A percentile compares a stretch with the other conserved stretches of the same genome.
Conservation (phyloP, 2,329 filamentous ascomycete genomes). For the Ascochyta fabae region DNA sequence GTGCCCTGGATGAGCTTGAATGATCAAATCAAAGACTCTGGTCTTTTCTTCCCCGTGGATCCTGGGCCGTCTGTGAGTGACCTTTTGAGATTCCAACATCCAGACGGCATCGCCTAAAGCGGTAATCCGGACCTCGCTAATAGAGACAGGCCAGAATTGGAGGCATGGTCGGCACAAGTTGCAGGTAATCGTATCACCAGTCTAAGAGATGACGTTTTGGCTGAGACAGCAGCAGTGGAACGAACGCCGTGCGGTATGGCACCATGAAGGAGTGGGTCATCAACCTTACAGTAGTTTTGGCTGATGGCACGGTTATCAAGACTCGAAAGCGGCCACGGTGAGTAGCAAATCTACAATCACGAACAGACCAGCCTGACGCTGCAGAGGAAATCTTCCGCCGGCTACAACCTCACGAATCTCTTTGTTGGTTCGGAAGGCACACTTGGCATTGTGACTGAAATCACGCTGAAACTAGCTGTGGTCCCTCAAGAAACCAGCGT, state of each 20-base stretch:
- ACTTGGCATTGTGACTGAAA: slow-evolving; percentile 80
- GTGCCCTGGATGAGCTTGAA: slow-evolving; percentile 94
- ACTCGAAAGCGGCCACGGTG: slow-evolving; percentile 74
- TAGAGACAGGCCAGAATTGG: slow-evolving; percentile 70
- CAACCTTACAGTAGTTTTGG: slow-evolving; percentile 79
- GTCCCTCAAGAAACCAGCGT: slow-evolving; percentile 78
- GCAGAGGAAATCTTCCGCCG: slow-evolving; percentile 73
- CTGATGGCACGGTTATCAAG: slow-evolving; percentile 80
- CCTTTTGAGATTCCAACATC: slow-evolving; percentile 4
- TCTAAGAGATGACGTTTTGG: not conserved
- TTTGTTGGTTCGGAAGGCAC: slow-evolving; percentile 86
- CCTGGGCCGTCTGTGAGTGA: slow-evolving; percentile 67
- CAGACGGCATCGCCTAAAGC: slow-evolving; percentile 19
- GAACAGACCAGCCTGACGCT: slow-evolving; percentile 3
- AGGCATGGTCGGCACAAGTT: slow-evolving; percentile 82
- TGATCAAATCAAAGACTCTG: slow-evolving; percentile 71
- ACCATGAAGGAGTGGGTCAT: slow-evolving; percentile 91
- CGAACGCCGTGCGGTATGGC: slow-evolving; percentile 80
- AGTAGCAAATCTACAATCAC: not conserved
- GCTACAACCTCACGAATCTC: slow-evolving; percentile 80
- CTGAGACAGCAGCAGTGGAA: slow-evolving; percentile 62
- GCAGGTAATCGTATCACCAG: slow-evolving; percentile 40
- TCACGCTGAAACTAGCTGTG: slow-evolving; percentile 79
- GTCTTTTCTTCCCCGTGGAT: slow-evolving; percentile 90
- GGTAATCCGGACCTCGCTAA: slow-evolving; percentile 30